phyloP scores from a whole-genome alignment of 306 rosid species.

The Prunus armeniaca region DNA sequence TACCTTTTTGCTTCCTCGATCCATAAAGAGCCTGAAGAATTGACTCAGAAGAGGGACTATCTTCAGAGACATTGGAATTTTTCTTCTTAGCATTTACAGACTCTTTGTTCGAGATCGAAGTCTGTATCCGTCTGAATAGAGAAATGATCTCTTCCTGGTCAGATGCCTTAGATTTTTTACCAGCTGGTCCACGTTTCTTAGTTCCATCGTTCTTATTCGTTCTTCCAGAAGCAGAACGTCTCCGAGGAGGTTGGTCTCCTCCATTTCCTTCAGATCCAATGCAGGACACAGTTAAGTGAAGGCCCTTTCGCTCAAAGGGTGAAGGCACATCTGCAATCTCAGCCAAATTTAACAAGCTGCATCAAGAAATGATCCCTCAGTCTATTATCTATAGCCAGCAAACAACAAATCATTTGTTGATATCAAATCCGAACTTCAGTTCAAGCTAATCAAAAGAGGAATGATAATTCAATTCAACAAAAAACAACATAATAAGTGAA shows the following conservation, averaged over 20 bases:
- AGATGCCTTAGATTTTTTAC: slow-evolving; percentile 21
- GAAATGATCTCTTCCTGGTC: slow-evolving; percentile 58
- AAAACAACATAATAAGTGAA: background rate
- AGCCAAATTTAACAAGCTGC: slow-evolving; percentile 72
- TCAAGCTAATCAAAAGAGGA: background rate
- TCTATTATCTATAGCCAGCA: slow-evolving; percentile 11
- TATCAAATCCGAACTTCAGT: background rate
- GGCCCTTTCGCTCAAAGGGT: slow-evolving; percentile 15
- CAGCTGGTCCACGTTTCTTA: slow-evolving; percentile 22
- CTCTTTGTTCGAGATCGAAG: slow-evolving; percentile 41
- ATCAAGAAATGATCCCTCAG: slow-evolving; percentile 53
- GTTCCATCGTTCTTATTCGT: slow-evolving; percentile 17
- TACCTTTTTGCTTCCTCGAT: slow-evolving; percentile 38
- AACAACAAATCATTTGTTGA: slow-evolving; percentile 4
- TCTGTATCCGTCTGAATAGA: slow-evolving; percentile 42
- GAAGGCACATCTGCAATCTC: slow-evolving; percentile 51
- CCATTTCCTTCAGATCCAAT: slow-evolving; percentile 27
- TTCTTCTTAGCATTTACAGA: slow-evolving; percentile 16
- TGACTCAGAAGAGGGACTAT: slow-evolving; percentile 31
- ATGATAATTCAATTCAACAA: background rate
- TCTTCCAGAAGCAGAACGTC: slow-evolving; percentile 26
- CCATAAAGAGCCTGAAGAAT: slow-evolving; percentile 41
- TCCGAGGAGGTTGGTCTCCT: slow-evolving; percentile 25
- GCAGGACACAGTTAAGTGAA: slow-evolving; percentile 23
- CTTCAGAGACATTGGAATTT: slow-evolving; percentile 12